A percentile compares a stretch with the other conserved stretches of the same genome.
Evolutionary conservation across 1,284 basidiomycete species (phyloP).

Genomic region (Sanguinoderma infundibulare): DNA sequence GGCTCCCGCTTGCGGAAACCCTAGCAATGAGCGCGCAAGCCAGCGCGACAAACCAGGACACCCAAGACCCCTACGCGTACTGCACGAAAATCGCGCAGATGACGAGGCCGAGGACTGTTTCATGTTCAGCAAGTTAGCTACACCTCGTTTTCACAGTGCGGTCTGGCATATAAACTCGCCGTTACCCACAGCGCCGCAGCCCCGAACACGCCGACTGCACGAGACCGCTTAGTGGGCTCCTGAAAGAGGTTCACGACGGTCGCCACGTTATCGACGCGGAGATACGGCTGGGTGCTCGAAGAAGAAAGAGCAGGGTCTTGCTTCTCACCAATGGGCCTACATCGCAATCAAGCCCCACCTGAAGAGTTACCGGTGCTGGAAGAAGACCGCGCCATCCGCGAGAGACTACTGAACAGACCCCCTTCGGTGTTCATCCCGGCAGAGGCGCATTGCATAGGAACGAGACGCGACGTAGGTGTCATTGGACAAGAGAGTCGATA

Average conservation of each 20-base stretch:
- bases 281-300: conserved; percentile 32
- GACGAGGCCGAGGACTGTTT: conserved; percentile 34
- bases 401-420: too few species aligned
- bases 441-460: too few species aligned
- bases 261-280: conserved; percentile 37
- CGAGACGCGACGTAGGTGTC: too few species aligned
- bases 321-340: conserved; percentile 35
- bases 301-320: conserved; percentile 37
- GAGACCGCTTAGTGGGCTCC: conserved; percentile 38
- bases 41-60: conserved; percentile 43
- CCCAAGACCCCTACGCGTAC: conserved; percentile 39
- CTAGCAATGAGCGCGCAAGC: conserved; percentile 33
- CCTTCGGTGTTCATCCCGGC: too few species aligned
- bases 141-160: not conserved
- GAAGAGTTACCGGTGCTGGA: too few species aligned
- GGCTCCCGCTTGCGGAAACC: conserved; percentile 31
- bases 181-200: conserved; percentile 41
- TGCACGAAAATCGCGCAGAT: conserved; percentile 39
- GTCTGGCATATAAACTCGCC: conserved; percentile 26
- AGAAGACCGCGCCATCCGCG: too few species aligned
- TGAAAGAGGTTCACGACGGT: conserved; percentile 44
- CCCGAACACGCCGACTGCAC: conserved; percentile 42
- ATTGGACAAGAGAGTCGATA: too few species aligned
- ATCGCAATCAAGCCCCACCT: too few species aligned
- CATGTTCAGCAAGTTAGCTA: not conserved